Percentiles rank a stretch among this genome's conserved stretches.
Conservation (phyloP, 2,329 filamentous ascomycete species). For the Cladorrhinum sp. region DNA sequence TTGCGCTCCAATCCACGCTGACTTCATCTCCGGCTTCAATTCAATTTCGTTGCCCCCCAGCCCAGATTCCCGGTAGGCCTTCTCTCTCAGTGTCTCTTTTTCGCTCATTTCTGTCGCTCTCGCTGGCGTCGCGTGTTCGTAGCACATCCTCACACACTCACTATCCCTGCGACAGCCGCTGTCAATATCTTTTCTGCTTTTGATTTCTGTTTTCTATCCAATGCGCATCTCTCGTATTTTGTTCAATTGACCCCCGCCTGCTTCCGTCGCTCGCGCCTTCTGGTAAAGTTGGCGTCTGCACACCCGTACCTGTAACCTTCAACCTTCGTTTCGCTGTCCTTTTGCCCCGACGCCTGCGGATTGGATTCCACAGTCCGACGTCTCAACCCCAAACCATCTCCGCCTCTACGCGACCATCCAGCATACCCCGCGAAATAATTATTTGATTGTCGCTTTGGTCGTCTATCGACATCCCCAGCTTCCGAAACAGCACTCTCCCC, state of each 20-base stretch:
- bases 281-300: not conserved
- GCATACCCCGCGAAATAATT: not conserved
- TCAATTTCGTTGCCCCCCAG: constrained; percentile 22
- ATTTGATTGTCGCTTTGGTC: not conserved
- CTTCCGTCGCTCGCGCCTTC: constrained; percentile 1
- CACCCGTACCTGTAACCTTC: not conserved
- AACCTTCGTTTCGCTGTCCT: constrained; percentile 1
- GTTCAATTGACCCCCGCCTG: constrained; percentile 1
- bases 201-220: not conserved
- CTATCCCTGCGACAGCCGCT: constrained; percentile 4
- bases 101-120: constrained; percentile 18
- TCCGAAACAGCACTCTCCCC: not conserved
- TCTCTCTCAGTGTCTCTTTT: constrained; percentile 8
- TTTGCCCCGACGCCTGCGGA: constrained; percentile 5
- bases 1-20: constrained; percentile 21
- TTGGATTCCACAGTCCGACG: constrained; percentile 7
- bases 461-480: not conserved
- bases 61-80: not conserved
- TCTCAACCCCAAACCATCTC: not conserved
- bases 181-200: not conserved
- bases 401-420: constrained; percentile 1
- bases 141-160: constrained; percentile 9
- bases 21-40: constrained; percentile 29
- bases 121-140: constrained; percentile 10
- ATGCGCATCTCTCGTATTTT: constrained; percentile 8